Conservation (phyloP, 495 filamentous ascomycete genomes). For the Tetracladium marchalianum region DNA sequence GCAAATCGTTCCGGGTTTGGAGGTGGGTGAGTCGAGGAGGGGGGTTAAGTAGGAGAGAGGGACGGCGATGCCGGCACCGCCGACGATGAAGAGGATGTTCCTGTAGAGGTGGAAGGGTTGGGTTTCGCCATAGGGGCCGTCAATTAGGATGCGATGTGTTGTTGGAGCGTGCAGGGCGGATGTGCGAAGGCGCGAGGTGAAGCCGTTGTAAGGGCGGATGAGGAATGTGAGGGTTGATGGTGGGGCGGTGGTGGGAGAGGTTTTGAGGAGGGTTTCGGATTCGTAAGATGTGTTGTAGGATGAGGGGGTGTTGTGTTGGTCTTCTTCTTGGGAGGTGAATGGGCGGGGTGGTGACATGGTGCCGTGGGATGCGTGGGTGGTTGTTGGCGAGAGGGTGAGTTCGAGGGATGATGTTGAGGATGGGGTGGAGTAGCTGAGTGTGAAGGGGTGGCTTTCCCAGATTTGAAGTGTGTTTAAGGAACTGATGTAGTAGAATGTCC, state of each 20-base stretch:
- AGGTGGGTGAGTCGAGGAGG: conserved; percentile 23
- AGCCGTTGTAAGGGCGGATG: conserved; percentile 33
- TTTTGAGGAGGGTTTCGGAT: neutral
- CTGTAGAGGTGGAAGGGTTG: conserved; percentile 39
- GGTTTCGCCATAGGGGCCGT: conserved; percentile 49
- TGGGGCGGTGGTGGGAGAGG: neutral
- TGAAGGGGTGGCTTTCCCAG: conserved; percentile 55
- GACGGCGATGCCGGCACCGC: conserved; percentile 50
- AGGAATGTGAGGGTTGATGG: conserved; percentile 12
- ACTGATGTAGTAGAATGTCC: neutral
- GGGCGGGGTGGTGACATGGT: no score
- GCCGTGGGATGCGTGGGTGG: neutral
- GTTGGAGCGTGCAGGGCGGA: conserved; percentile 23
- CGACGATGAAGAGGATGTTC: conserved; percentile 45
- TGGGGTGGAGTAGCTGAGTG: conserved; percentile 27
- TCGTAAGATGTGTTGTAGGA: neutral
- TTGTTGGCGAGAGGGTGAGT: neutral
- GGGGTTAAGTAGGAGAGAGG: conserved; percentile 41
- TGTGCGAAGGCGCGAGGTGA: conserved; percentile 35
- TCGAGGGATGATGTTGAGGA: neutral
- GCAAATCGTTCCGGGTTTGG: conserved; percentile 6
- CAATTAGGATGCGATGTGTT: conserved; percentile 31
- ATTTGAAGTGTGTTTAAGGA: conserved; percentile 13
- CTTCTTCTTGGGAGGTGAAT: neutral
- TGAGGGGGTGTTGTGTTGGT: no score